Base-by-base conservation (phyloP, 495 filamentous ascomycete genomes). In the Physcia stellaris region DNA sequence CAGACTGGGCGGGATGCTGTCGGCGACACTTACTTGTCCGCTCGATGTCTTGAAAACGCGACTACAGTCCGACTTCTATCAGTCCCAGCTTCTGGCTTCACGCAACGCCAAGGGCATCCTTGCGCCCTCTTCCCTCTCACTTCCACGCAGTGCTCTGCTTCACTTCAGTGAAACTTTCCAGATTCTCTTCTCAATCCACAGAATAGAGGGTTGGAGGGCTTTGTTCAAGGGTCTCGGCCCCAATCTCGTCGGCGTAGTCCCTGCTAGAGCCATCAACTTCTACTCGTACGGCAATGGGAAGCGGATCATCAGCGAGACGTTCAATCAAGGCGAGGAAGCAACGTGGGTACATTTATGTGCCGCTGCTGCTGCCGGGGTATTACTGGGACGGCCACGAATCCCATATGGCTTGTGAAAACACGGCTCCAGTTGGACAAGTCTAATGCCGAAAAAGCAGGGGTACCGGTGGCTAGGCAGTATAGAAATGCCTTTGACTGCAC, bases 31-130 rank as follows among this genome's bases (percentile, higher is more conserved):
- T 7, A 94, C 86, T 0, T 82, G 81, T 3, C 86, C 86, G 4
- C 74, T 94, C 32, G 86, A 94, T 52, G 86, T 94, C 20, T 69
- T 94, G 6, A 90, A 90, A 59, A 93, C 86, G 3, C 72, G 86
- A 6, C 68, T 94, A 3, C 86, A 94, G 56, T 87, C 82, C 48
- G 83, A 90, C 48, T 92, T 86, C 55, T 94, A 94, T 63, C 82
- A 88, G 49, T 60, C 72, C 1, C 82, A 75, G 42, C 63, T 75
- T 13, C 52, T 57, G 30, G 53, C 64, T 7, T 47, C 55, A 2
- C 65, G 71, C n/a, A 46, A 62, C 13, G 53, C 60, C 12, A 61
- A 64, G 5, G 67, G 66, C 16, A 50, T 68, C 16, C 59, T 62
- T 12, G 53, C 65, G 9, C 62, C 61, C n/a, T 48, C 58, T 16